phyloP scores from a whole-genome alignment of 179 eudicot genomes.

The Amaranthus tricolor region DNA sequence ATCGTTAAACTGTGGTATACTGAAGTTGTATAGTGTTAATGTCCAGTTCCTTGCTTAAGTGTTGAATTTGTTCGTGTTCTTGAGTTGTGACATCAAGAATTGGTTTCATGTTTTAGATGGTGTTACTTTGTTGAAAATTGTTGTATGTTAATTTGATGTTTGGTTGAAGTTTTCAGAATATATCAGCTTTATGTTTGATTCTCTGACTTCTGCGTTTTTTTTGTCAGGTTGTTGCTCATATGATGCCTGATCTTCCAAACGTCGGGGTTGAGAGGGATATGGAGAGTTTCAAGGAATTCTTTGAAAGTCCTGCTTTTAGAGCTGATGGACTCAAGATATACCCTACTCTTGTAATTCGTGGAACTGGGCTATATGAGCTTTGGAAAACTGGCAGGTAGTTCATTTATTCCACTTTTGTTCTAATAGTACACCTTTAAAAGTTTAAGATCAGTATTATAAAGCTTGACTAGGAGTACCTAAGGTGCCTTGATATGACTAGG shows the following conservation, averaged over 20 bases:
- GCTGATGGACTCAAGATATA: conserved; percentile 98
- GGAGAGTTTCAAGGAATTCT: conserved; percentile 97
- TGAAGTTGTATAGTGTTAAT: not conserved
- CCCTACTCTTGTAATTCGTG: conserved; percentile 98
- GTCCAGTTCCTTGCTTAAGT: conserved; percentile 5
- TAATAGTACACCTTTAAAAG: not conserved
- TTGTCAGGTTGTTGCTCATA: conserved; percentile 95
- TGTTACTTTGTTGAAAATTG: not conserved
- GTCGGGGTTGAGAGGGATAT: conserved; percentile 97
- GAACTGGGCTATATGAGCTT: conserved; percentile 98
- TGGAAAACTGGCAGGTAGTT: conserved; percentile 98
- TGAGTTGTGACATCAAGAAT: conserved; percentile 1
- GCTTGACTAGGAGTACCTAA: too few species aligned
- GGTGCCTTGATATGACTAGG: too few species aligned
- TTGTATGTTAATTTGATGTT: not conserved
- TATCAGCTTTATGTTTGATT: not conserved
- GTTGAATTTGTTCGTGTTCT: not conserved
- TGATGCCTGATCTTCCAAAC: conserved; percentile 99
- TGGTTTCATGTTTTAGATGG: not conserved
- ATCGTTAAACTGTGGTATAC: not conserved
- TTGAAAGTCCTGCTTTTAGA: conserved; percentile 91
- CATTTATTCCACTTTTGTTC: conserved; percentile 4
- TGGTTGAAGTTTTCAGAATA: not conserved
- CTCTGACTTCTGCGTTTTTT: conserved; percentile 5
- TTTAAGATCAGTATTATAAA: too few species aligned